Evolutionary conservation across 441 rosid species (phyloP), one percentile per base, ranked within the genome.

Genomic region (Populus hybrid): DNA sequence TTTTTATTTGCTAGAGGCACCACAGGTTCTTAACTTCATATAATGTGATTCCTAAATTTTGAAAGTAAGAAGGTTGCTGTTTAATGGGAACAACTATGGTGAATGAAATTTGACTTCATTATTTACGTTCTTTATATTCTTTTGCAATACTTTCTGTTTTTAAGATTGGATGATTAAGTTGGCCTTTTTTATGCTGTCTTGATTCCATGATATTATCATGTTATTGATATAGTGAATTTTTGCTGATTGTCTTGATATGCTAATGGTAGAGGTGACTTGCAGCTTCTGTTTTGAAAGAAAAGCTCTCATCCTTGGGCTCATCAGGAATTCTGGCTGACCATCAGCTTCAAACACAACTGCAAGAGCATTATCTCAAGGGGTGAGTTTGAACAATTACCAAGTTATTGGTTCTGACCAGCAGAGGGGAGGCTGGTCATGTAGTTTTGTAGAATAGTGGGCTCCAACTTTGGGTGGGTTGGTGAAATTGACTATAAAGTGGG

Each of bases 291-390:
- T 84, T 97, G 79, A 97, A 95, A 92, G 98, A 95, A 84, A 97
- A 92, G 82, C 99, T 97, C 70, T 84, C 95, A 77, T 88, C 91
- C 50, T 86, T 97, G 91, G 99, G 98, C 63, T 88, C 99, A 63
- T 97, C 99, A 50, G 99, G 99, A 83, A 89, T 95, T 85, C 86
- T 97, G 81, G 99, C 99, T 50, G 99, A 97, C 73, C 98, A 97
- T 87, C 99, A 97, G 84, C 99, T 97, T 84, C 99, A 97, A 85
- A 89, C 99, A 74, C 89, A 91, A 83, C 85, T 97, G 83, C 98
- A 93, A 76, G 99, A 97, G 87, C 91, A 95, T 80, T 86, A 89
- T 81, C 82, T 89, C 82, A 97, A 92, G 89, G 86, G 86, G 86
- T 81, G 59, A 72, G 86, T 76, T 57, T 67, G 18, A 67, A 36